Conservation (phyloP, 805 yeast species). For the Blastobotrys parvus region DNA sequence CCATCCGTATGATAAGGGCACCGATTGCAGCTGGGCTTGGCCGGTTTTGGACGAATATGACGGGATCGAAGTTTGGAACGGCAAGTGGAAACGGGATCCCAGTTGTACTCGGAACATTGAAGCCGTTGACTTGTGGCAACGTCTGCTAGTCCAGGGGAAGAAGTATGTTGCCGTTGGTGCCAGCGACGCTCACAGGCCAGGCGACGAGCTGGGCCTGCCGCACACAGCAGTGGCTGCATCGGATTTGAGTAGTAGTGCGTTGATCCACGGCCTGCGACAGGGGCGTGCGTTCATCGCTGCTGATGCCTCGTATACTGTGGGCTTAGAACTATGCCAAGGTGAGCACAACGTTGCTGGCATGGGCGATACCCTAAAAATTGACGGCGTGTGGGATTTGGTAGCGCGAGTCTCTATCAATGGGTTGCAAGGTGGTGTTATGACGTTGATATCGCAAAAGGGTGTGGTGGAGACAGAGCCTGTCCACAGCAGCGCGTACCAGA, state of each 20-base stretch:
- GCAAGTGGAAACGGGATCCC: constrained; percentile 10
- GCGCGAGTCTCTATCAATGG: too few relatives aligned
- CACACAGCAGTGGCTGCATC: constrained; percentile 5
- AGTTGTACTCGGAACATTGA: constrained; percentile 5
- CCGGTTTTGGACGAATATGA: constrained; percentile 4
- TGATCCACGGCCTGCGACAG: constrained; percentile 3
- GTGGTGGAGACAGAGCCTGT: too few relatives aligned
- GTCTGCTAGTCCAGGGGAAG: constrained; percentile 4
- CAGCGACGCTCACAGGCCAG: constrained; percentile 11
- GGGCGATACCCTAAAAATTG: too few relatives aligned
- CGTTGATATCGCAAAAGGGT: too few relatives aligned
- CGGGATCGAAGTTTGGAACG: constrained; percentile 13
- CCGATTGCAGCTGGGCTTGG: constrained; percentile 8
- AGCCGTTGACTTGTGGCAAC: constrained; percentile 9
- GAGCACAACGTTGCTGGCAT: too few relatives aligned
- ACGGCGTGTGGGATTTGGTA: too few relatives aligned
- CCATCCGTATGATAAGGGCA: constrained; percentile 10
- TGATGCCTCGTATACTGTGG: too few relatives aligned
- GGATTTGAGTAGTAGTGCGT: constrained; percentile 4
- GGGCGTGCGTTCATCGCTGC: constrained; percentile 7
- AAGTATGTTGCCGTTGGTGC: constrained; percentile 8
- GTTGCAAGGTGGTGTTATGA: too few relatives aligned
- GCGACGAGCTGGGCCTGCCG: constrained; percentile 7
- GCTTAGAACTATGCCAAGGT: too few relatives aligned
- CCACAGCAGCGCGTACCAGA: too few relatives aligned